Evolutionary conservation across 805 yeast genomes (phyloP), one percentile per base, ranked within the genome.

Genomic region (Ogataea chonburiensis): DNA sequence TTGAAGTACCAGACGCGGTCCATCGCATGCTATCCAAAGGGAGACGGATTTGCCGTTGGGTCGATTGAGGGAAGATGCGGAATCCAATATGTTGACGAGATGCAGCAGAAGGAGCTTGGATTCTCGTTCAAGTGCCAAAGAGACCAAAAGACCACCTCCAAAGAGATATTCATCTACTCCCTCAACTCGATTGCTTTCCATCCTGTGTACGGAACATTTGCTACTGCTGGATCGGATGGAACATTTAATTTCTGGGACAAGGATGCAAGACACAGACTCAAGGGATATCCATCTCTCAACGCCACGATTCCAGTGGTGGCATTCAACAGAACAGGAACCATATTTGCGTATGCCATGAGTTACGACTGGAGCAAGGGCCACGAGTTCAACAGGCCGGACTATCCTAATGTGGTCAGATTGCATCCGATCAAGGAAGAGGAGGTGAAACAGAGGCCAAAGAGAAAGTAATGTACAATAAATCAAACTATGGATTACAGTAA

Each of bases 311-410:
- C 95, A 0, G 79, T 83, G 24, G 73, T 88, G 1, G 79, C 79
- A 4, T 93, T 91, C 68, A 93, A 87, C 64, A 71, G 86, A 46
- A 79, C 70, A 31, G 98, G 98, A 35, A 61, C 78, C 20, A 77
- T 93, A 8, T 80, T 85, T 60, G 98, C 97, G 3, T 87, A 93
- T 56, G 96, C 97, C 2, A 58, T 86, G 43, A 79, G 95, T 45
- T 91, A 93, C 63, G 98, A 93, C 59, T 93, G 98, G 98, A 75
- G 87, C 40, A 88, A 88, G 57, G 95, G 94, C n/a, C 73, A 83
- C 60, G 79, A 73, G 56, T 82, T 72, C 52, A 87, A 86, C 66
- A 74, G 80, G 28, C 83, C 78, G 3, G 87, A 81, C 47, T 77
- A 77, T 52, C 87, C 93, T 13, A 84, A 76, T 46, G 68, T 76